Evolutionary conservation across 305 asterid species (phyloP).

Genomic region (Ajuga reptans): DNA sequence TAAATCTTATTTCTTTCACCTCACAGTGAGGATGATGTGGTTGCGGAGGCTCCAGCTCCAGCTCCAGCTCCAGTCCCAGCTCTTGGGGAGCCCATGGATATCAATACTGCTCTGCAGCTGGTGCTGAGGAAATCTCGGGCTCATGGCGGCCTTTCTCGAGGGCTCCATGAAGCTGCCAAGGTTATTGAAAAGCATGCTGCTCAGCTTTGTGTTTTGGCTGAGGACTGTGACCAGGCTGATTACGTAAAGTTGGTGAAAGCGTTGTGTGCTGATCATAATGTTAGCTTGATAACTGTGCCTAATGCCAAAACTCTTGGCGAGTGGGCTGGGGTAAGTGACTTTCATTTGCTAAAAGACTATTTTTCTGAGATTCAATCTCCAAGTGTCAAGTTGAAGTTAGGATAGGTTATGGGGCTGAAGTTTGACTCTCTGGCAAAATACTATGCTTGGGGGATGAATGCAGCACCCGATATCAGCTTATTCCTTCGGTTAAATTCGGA

Average conservation of each 20-base stretch:
- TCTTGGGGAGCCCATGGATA: conserved; percentile 62
- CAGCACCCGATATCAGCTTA: conserved; percentile 40
- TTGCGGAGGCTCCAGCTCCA: conserved; percentile 39
- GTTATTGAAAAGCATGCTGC: conserved; percentile 56
- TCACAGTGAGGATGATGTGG: conserved; percentile 40
- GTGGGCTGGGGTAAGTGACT: conserved; percentile 51
- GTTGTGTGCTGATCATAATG: conserved; percentile 59
- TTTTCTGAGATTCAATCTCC: not conserved
- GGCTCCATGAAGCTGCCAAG: conserved; percentile 53
- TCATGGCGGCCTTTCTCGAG: conserved; percentile 50
- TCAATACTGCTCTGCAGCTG: conserved; percentile 54
- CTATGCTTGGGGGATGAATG: conserved; percentile 48
- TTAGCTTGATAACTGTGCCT: conserved; percentile 52
- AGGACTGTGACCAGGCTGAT: conserved; percentile 62
- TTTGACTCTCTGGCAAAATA: conserved; percentile 41
- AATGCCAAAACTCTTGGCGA: conserved; percentile 57
- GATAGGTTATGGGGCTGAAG: conserved; percentile 36
- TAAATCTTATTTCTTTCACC: not conserved
- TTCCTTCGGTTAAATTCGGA: conserved; percentile 30
- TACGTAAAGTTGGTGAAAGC: conserved; percentile 55
- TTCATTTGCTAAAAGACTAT: not conserved
- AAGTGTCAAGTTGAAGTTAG: not conserved
- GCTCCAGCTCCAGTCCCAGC: conserved; percentile 36
- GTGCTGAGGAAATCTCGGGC: conserved; percentile 51
- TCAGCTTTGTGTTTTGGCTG: conserved; percentile 58